These are phyloP conservation scores for Thermoascus crustaceus DNA, from an alignment of 2,329 filamentous ascomycete species.

Conservation along the genomic window DNA sequence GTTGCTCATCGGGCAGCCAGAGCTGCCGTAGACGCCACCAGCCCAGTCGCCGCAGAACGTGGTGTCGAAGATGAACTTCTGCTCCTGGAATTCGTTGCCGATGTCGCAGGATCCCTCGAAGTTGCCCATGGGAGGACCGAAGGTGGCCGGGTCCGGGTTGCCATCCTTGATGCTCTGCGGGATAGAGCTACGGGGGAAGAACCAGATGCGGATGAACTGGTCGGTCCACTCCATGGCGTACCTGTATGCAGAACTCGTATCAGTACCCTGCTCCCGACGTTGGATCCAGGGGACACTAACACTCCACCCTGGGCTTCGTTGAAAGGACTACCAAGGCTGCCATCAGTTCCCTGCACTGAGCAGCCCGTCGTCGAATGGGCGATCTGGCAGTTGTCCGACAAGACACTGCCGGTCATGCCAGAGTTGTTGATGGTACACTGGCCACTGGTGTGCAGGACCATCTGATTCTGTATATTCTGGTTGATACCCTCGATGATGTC, in stretches of 20 bases:
- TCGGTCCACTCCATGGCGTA: slow-evolving; percentile 43
- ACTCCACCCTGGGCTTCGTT: slow-evolving; percentile 43
- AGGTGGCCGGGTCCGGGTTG: slow-evolving; percentile 37
- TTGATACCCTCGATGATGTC: slow-evolving; percentile 47
- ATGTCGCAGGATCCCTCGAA: slow-evolving; percentile 35
- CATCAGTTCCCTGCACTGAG: slow-evolving; percentile 30
- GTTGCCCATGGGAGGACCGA: slow-evolving; percentile 39
- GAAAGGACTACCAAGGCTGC: slow-evolving; percentile 45
- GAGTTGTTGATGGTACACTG: slow-evolving; percentile 37
- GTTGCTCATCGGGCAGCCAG: slow-evolving; percentile 49
- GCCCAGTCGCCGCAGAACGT: slow-evolving; percentile 52
- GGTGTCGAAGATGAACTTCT: slow-evolving; percentile 41
- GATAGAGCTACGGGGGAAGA: slow-evolving; percentile 37
- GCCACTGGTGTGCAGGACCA: slow-evolving; percentile 42
- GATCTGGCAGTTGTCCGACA: slow-evolving; percentile 43
- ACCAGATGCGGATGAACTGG: slow-evolving; percentile 44
- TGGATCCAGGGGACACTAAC: background rate
- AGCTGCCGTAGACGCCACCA: slow-evolving; percentile 41
- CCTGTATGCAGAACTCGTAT: background rate
- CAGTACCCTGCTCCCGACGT: background rate
- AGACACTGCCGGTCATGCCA: slow-evolving; percentile 43
- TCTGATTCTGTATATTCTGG: slow-evolving; percentile 33
- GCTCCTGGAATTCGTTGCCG: slow-evolving; percentile 29
- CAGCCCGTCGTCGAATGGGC: slow-evolving; percentile 29
- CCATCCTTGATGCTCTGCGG: slow-evolving; percentile 38